Evolutionary conservation across 2,329 filamentous ascomycete genomes (phyloP).

Genomic region (Aureobasidium musti): DNA sequence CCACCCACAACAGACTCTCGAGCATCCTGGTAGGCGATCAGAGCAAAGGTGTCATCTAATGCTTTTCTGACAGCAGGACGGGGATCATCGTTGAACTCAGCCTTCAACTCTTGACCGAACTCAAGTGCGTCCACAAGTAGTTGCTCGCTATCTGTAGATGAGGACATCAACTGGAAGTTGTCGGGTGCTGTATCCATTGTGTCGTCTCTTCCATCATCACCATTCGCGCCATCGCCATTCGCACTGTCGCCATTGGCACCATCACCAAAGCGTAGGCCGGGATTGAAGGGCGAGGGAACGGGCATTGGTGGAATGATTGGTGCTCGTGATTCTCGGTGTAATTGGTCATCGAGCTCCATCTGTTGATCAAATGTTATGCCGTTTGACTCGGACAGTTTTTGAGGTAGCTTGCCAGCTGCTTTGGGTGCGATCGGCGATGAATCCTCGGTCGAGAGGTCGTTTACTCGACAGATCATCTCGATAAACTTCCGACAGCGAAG

Average conservation of each 20-base stretch:
- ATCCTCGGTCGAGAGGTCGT: conserved; percentile 59
- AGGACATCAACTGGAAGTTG: background rate
- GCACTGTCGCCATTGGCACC: conserved; percentile 19
- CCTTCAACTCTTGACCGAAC: conserved; percentile 77
- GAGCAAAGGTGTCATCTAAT: conserved; percentile 80
- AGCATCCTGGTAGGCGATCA: conserved; percentile 84
- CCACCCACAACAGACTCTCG: conserved; percentile 74
- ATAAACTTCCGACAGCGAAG: conserved; percentile 90
- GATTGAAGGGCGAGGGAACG: conserved; percentile 21
- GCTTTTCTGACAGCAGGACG: conserved; percentile 70
- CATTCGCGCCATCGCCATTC: conserved; percentile 20
- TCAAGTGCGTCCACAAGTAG: conserved; percentile 69
- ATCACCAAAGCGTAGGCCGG: background rate
- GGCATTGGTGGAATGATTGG: conserved; percentile 27
- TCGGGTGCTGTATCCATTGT: conserved; percentile 43
- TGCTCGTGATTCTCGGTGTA: conserved; percentile 39
- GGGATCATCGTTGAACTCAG: conserved; percentile 73
- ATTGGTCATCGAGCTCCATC: conserved; percentile 61
- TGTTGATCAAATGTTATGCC: conserved; percentile 50
- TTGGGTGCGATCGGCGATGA: conserved; percentile 37
- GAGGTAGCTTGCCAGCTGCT: conserved; percentile 37
- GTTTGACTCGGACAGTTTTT: conserved; percentile 26
- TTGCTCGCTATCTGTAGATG: conserved; percentile 43
- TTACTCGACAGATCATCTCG: conserved; percentile 81
- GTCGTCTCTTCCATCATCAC: conserved; percentile 31